These are phyloP conservation scores for Lepidopterella palustris DNA, from an alignment of 495 filamentous ascomycete species.

Conservation along the genomic window DNA sequence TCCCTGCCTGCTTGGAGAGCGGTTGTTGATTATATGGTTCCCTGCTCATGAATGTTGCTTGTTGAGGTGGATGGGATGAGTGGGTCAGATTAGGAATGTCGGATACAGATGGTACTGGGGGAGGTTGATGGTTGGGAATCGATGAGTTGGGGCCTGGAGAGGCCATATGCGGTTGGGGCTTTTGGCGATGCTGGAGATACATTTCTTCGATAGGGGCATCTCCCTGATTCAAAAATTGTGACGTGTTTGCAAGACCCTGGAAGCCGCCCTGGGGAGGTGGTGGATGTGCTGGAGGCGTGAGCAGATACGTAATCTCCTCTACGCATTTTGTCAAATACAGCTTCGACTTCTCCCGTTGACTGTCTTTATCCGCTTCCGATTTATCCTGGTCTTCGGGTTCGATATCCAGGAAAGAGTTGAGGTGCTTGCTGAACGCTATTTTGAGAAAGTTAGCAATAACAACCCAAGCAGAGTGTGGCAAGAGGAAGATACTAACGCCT, in stretches of 20 bases:
- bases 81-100: slow-evolving; percentile 35
- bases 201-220: slow-evolving; percentile 37
- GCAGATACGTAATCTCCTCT: slow-evolving; percentile 43
- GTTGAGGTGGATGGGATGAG: slow-evolving; percentile 17
- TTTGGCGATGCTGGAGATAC: slow-evolving; percentile 39
- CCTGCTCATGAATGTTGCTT: slow-evolving; percentile 28
- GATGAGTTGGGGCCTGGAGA: slow-evolving; percentile 36
- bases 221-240: slow-evolving; percentile 27
- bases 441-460: slow-evolving; percentile 15
- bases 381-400: slow-evolving; percentile 16
- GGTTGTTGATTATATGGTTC: slow-evolving; percentile 26
- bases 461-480: background rate
- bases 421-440: slow-evolving; percentile 29
- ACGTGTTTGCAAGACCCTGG: slow-evolving; percentile 25
- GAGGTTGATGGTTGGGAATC: slow-evolving; percentile 51
- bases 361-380: slow-evolving; percentile 36
- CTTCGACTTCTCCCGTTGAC: slow-evolving; percentile 37
- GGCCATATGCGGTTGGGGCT: slow-evolving; percentile 19
- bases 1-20: slow-evolving; percentile 5
- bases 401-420: slow-evolving; percentile 42
- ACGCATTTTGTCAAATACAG: slow-evolving; percentile 41
- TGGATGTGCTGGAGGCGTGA: slow-evolving; percentile 42
- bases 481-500: slow-evolving; percentile 25
- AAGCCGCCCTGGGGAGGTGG: slow-evolving; percentile 33
- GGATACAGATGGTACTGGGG: slow-evolving; percentile 39